These are phyloP conservation scores for Ogataea zsoltii DNA, from an alignment of 805 yeast genomes.

Conservation along the genomic window DNA sequence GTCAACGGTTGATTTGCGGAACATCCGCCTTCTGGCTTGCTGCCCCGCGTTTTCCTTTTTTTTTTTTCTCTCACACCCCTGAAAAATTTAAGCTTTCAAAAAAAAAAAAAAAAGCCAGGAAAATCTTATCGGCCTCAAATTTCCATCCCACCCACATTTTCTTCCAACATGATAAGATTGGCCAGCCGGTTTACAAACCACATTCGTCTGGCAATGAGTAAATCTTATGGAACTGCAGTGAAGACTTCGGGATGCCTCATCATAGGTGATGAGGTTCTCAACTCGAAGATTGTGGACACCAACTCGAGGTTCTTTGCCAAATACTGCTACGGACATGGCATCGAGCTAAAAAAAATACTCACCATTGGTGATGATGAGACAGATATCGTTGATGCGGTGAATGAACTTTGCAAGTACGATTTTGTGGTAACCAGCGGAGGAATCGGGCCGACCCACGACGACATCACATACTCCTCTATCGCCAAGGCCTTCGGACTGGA, in stretches of 20 bases:
- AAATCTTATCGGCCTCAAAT: too few species aligned
- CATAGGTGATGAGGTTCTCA: slow-evolving; percentile 87
- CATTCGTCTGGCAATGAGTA: background rate
- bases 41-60: too few species aligned
- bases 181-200: background rate
- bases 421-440: slow-evolving; percentile 71
- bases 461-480: slow-evolving; percentile 77
- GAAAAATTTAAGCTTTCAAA: background rate
- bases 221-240: background rate
- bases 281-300: slow-evolving; percentile 80
- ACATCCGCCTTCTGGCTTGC: too few species aligned
- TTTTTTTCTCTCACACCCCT: too few species aligned
- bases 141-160: too few species aligned
- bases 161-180: background rate
- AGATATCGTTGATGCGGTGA: slow-evolving; percentile 58
- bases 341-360: slow-evolving; percentile 63
- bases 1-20: too few species aligned
- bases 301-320: slow-evolving; percentile 74
- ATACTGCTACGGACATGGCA: slow-evolving; percentile 65
- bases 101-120: too few species aligned
- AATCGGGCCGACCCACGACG: slow-evolving; percentile 91
- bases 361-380: slow-evolving; percentile 76
- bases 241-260: slow-evolving; percentile 52
- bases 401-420: slow-evolving; percentile 56
- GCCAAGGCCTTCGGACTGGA: slow-evolving; percentile 62